Conservation (phyloP, 805 yeast genomes). For the Saccharomycopsis sp. region DNA sequence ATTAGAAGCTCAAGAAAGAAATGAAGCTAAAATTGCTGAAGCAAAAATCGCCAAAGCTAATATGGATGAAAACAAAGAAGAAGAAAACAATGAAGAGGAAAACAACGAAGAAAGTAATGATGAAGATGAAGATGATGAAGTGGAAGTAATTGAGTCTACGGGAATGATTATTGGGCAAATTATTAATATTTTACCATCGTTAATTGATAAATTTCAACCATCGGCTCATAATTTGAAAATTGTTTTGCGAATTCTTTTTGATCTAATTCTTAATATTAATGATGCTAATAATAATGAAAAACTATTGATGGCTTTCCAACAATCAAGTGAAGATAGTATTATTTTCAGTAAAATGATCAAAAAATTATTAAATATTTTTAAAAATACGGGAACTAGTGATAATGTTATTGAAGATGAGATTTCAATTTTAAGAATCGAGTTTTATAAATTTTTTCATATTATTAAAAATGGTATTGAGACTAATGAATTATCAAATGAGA, state of each 20-base stretch:
- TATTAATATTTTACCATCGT: slow-evolving; percentile 15
- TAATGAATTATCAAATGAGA: slow-evolving; percentile 22
- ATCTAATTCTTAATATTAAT: slow-evolving; percentile 3
- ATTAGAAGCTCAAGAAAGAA: slow-evolving; percentile 47
- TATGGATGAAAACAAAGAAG: slow-evolving; percentile 4
- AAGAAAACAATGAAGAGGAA: slow-evolving; percentile 24
- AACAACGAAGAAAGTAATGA: slow-evolving; percentile 23
- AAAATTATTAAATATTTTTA: slow-evolving; percentile 22
- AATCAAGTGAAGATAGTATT: slow-evolving; percentile 13
- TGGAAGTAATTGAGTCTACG: slow-evolving; percentile 4
- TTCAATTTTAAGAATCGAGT: slow-evolving; percentile 4
- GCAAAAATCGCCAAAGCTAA: slow-evolving; percentile 18
- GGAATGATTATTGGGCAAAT: slow-evolving; percentile 11
- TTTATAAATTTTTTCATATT: slow-evolving; percentile 10
- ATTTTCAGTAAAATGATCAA: slow-evolving; percentile 18
- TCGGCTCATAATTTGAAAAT: slow-evolving; percentile 11
- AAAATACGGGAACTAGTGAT: not conserved
- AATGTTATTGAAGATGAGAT: slow-evolving; percentile 5
- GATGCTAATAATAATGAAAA: not conserved
- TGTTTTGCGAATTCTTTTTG: slow-evolving; percentile 12
- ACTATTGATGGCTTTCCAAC: not conserved
- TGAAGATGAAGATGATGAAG: slow-evolving; percentile 22
- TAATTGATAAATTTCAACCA: slow-evolving; percentile 8
- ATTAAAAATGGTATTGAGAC: slow-evolving; percentile 23
- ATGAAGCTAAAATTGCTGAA: slow-evolving; percentile 31